Base-by-base conservation (phyloP, 1,284 basidiomycete genomes). In the Porodaedalea pini region DNA sequence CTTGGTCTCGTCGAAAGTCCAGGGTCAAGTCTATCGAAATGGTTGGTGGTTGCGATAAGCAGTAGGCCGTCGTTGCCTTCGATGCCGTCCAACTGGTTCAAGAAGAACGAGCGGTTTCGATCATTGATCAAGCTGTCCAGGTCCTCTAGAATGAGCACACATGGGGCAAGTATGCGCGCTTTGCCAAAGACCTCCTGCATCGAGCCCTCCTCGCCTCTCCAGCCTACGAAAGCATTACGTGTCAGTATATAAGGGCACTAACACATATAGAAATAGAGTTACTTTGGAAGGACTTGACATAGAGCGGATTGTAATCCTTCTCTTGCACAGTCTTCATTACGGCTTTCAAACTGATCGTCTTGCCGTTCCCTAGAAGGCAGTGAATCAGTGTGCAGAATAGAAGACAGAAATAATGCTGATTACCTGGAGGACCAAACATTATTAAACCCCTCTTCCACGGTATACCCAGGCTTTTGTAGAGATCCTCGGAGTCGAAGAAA, bases 401-500 rank as follows among this genome's bases (percentile, higher is more conserved):
- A n/a, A 40, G 31, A 29, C 23, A 7, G 4, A 11, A 47, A 15
- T 1, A 25, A 19, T 39, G 45, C 21, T 17, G 59, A 71, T 54
- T 65, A 79, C 86, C 86, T 67, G 88, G 86, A 29, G 87, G 85
- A 2, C 88, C 88, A 65, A 83, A 75, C 78, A 89, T 76, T 62
- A 89, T 86, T 58, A 89, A 66, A 29, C 86, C 86, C 60, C 86
- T 84, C 86, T 93, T 93, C 90, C 90, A 93, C 0, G 90, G 85
- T 50, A 92, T 87, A 0, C 78, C 77, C 2, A 92, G 75, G 13
- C 82, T 78, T 68, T 85, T 85, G 73, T 92, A 92, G 0, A 86
- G 71, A 37, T 76, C 66, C 63, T 90, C 82, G 0, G 86, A 84
- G 34, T 79, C 76, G 68, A 91, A 91, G 75, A 94, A 94, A 0